These are phyloP conservation scores for Scortechinia acanthostroma DNA, from an alignment of 2,329 filamentous ascomycete species.

Conservation along the genomic window DNA sequence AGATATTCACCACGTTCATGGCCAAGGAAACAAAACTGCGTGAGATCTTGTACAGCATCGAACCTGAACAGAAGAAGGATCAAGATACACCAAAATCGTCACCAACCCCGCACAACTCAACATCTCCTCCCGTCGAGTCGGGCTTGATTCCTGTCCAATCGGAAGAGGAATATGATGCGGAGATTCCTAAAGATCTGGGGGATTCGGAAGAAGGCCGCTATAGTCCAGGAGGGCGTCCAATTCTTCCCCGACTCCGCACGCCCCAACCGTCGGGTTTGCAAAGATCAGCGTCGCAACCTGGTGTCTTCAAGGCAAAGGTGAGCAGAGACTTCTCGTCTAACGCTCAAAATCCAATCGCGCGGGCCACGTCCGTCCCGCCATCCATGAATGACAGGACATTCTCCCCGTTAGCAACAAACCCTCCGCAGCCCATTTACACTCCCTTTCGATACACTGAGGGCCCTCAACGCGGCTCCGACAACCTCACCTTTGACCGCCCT, in stretches of 20 bases:
- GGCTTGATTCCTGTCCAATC: not conserved
- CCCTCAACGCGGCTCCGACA: constrained; percentile 26
- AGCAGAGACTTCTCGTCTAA: too few relatives aligned
- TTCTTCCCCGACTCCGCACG: constrained; percentile 14
- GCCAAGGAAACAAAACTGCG: constrained; percentile 34
- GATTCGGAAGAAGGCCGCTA: constrained; percentile 19
- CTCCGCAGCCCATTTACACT: constrained; percentile 23
- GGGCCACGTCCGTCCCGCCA: constrained; percentile 14
- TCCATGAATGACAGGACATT: constrained; percentile 12
- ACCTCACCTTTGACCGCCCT: constrained; percentile 24
- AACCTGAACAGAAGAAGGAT: constrained; percentile 18
- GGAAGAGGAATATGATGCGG: not conserved
- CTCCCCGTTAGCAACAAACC: constrained; percentile 16
- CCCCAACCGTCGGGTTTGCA: not conserved
- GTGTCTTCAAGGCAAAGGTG: too few relatives aligned
- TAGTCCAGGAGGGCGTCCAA: constrained; percentile 43
- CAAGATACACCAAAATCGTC: not conserved
- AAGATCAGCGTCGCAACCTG: constrained; percentile 7
- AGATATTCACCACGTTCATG: constrained; percentile 40
- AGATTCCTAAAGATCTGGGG: not conserved
- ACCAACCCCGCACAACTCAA: constrained; percentile 4
- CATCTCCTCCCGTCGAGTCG: constrained; percentile 3
- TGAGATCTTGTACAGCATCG: constrained; percentile 36
- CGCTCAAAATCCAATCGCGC: constrained; percentile 7
- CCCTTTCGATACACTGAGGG: constrained; percentile 33